Evolutionary conservation across 2,329 filamentous ascomycete species (phyloP).

Genomic region (Clarireedia monteithiana): DNA sequence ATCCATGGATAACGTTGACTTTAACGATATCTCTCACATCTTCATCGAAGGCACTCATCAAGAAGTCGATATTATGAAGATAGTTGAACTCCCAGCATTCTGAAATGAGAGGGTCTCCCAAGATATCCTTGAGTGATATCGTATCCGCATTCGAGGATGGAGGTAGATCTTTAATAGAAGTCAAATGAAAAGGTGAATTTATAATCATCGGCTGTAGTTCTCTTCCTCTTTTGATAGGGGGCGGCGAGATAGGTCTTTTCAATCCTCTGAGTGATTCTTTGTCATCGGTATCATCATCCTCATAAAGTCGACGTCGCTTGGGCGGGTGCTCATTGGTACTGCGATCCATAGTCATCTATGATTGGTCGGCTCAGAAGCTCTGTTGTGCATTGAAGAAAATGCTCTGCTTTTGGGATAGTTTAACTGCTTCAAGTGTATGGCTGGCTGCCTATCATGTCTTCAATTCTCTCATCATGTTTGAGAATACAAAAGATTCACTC

Average conservation of each 20-base stretch:
- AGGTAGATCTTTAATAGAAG: constrained; percentile 46
- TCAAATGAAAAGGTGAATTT: constrained; percentile 51
- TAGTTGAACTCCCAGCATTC: constrained; percentile 52
- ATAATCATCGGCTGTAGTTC: constrained; percentile 9
- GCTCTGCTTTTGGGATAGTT: background rate
- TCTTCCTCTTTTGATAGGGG: constrained; percentile 17
- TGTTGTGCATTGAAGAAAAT: background rate
- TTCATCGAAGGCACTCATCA: constrained; percentile 47
- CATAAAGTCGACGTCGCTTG: constrained; percentile 21
- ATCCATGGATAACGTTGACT: constrained; percentile 55
- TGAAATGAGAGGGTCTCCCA: constrained; percentile 49
- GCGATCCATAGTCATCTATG: constrained; percentile 16
- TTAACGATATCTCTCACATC: constrained; percentile 45
- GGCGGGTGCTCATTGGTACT: constrained; percentile 15
- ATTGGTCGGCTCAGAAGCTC: background rate
- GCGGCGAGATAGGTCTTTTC: constrained; percentile 24
- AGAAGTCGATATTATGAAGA: constrained; percentile 48
- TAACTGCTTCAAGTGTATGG: too few species aligned
- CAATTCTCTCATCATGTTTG: background rate
- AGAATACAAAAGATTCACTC: background rate
- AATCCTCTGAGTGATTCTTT: constrained; percentile 3
- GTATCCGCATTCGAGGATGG: constrained; percentile 46
- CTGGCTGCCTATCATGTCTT: background rate
- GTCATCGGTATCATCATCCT: background rate
- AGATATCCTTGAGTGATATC: constrained; percentile 46